Base-by-base conservation (phyloP, 805 yeast genomes). In the Helenozyma rhizophorensis region DNA sequence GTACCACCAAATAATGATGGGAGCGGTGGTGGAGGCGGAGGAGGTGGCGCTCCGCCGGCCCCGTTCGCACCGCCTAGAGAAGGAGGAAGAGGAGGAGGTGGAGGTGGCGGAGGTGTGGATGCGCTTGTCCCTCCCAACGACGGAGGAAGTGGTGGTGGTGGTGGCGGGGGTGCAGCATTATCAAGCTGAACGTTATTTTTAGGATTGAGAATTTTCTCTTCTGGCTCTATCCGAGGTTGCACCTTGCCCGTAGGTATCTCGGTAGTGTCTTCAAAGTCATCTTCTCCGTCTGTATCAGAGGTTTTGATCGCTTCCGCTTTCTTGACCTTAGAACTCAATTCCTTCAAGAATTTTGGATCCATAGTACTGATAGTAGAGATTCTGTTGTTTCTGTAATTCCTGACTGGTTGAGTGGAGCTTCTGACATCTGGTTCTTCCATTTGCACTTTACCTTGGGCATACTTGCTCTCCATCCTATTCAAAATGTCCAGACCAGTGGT, bases 311-410 rank as follows among this genome's bases (percentile, higher is more conserved):
- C 49, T 4, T 61, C 63, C 3, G 63, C 49, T 35, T 60, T 71
- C 6, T 55, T 60, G 9, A 77, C 80, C 43, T 72, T 75, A 3
- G 67, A 53, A 14, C 69, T 62, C 42, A 78, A 58, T 47, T 78
- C 84, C 28, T 67, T 62, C 43, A 78, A 58, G 47, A 78, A 76
- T 18, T 68, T 54, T 9, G 78, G 75, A 36, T 68, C 58, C 62
- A 69, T 61, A 2, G 55, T 56, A 14, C 60, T 62, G 32, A 68
- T 57, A 0, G 65, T 57, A 5, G 61, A 51, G 32, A 54, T 47
- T 30, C 67, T 48, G 39, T 61, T 50, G 12, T 34, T 40, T 38
- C 54, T 56, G 47, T 62, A 49, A 40, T 47, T 48, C 42, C 50
- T 38, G 42, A 49, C 50, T 13, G 52, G 50, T 12, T 42, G 37